A percentile compares a stretch with the other conserved stretches of the same genome.
Conservation (phyloP, 768 basidiomycete genomes). For the Dictyophora rubrovolvata region DNA sequence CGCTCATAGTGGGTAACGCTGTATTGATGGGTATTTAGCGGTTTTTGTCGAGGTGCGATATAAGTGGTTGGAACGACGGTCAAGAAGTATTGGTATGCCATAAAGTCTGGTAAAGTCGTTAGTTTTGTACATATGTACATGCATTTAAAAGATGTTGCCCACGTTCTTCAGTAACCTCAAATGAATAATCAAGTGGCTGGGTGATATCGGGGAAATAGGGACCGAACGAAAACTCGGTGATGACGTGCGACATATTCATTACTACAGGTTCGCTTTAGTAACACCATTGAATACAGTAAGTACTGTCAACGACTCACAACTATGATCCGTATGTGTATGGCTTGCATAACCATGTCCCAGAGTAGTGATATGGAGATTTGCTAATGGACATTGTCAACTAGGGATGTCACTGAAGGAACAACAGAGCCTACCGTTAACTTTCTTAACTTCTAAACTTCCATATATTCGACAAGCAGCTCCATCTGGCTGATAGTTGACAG, state of each 20-base stretch:
- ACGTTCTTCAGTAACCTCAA: constrained; percentile 64
- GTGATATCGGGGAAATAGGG: constrained; percentile 92
- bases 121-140: background rate
- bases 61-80: constrained; percentile 95
- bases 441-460: constrained; percentile 75
- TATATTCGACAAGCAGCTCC: constrained; percentile 79
- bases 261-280: constrained; percentile 31
- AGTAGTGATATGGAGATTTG: constrained; percentile 90
- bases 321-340: constrained; percentile 79
- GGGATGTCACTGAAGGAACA: background rate
- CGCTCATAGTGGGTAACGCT: constrained; percentile 90
- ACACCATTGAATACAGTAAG: background rate
- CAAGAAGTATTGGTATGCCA: constrained; percentile 90
- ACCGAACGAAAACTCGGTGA: constrained; percentile 95
- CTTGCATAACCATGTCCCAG: constrained; percentile 92
- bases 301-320: constrained; percentile 38
- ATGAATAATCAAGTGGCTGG: constrained; percentile 89
- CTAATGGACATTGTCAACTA: constrained; percentile 24
- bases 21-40: constrained; percentile 76
- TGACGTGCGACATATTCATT: constrained; percentile 96
- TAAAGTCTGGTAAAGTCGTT: constrained; percentile 47
- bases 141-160: constrained; percentile 21
- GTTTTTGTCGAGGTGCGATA: constrained; percentile 55
- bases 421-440: constrained; percentile 59
- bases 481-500: constrained; percentile 57